Base-by-base conservation (phyloP, 352 stramenopile species). In the Pythium aphanidermatum region DNA sequence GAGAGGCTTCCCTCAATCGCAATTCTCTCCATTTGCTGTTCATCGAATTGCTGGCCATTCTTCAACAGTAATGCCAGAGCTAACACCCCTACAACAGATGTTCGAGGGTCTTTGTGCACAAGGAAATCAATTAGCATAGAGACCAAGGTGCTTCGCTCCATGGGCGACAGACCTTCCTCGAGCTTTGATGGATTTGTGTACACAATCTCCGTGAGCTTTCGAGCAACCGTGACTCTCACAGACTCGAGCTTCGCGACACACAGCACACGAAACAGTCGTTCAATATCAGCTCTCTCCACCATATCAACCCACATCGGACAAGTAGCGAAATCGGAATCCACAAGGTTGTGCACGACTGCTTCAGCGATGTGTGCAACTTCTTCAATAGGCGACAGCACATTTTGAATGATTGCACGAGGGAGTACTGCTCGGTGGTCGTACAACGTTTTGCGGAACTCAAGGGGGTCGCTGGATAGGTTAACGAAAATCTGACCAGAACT, bases 361-460 rank as follows among this genome's bases (percentile, higher is more conserved):
- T 90, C 80, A 0, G 80, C 80, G 5, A 63, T 83, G 13, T 67
- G 47, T 4, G 74, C 65, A 4, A 90, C 71, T 14, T 80, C 66
- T 2, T 66, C 58, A 9, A 60, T 34, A 4, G 65, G 30, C 6
- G 76, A 83, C 25, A 90, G 43, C 14, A 92, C 68, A 46, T 88
- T 92, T 24, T 65, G 29, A 13, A 92, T 55, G 45, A 92, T 83
- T 11, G 71, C 60, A 17, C 43, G 46, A 1, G 74, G 75, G 0
- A 90, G 46, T 32, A 83, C 57, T 2, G 54, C 30, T 2, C 69
- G 68, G 41, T 89, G 73, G 38, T 92, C 74, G 41, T 86, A 88
- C 50, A 92, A 34, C 20, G 73, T 83, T 48, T 89, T 87, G 21
- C 79, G 76, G 45, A 92, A 92, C 46, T 86, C 79, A 3, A 89